Base-by-base conservation (phyloP, 1,139 yeast species). In the Debaryomyces udenii region DNA sequence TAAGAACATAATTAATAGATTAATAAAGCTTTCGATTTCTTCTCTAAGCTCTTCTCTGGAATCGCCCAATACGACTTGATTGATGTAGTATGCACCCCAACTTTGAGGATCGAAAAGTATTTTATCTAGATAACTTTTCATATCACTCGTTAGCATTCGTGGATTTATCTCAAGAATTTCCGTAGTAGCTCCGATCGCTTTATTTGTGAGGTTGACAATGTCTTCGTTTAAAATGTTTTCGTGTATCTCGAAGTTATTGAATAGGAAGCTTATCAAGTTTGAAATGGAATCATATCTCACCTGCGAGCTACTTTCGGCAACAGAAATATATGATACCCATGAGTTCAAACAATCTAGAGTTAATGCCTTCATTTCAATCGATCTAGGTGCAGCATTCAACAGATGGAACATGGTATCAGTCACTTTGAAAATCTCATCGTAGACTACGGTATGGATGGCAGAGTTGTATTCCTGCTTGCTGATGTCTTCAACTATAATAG, bases 401-500 rank as follows among this genome's bases (percentile, higher is more conserved):
- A 38, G 36, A 11, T 39, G 28, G 29, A 34, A 48, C 4, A 48
- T 38, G 3, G 37, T 7, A 9, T 30, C 33, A 9, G 49, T 20
- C 13, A 45, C 46, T 2, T 2, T 51, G 52, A 58, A 73, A 0
- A 72, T 37, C 18, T 59, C 42, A 0, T 48, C 47, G 27, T 57
- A 66, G 0, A 73, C 55, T 1, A 51, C 40, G 20, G 55, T 54
- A 49, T 73, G 79, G 9, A 70, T 48, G 3, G 50, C 46, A 9
- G 52, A 34, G 1, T 47, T 18, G 24, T 49, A 53, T 42, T 61
- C 70, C 38, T 57, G 59, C 47, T 74, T 77, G 24, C 65, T 52
- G 7, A 76, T 50, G 47, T 84, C 90, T 53, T 83, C 90, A 1
- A 74, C 77, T 1, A 82, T 52, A 13, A 80, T 78, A 17, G 82